Evolutionary conservation across 495 filamentous ascomycete species (phyloP).

Genomic region (Xylaria intraflava): DNA sequence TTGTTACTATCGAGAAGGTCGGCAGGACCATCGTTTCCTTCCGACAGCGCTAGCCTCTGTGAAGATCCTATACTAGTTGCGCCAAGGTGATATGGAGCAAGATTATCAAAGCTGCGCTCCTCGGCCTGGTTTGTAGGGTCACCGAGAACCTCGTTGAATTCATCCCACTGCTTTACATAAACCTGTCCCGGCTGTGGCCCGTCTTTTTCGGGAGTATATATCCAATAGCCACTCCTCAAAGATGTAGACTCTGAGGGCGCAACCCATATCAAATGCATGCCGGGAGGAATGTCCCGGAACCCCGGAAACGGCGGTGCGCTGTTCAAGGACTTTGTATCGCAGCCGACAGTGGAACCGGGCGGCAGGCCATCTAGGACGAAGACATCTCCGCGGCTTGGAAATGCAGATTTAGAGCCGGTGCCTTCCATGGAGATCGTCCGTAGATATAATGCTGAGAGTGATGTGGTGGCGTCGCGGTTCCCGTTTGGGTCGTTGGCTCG

Average conservation of each 20-base stretch:
- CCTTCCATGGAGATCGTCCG: constrained; percentile 14
- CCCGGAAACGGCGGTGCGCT: constrained; percentile 41
- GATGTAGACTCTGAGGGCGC: constrained; percentile 42
- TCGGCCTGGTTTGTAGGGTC: constrained; percentile 32
- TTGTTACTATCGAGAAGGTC: constrained; percentile 13
- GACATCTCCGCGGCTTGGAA: constrained; percentile 34
- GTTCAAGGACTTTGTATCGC: constrained; percentile 38
- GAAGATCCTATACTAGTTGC: constrained; percentile 10
- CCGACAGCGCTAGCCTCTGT: constrained; percentile 4
- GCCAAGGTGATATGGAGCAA: constrained; percentile 33
- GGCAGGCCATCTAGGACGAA: constrained; percentile 39
- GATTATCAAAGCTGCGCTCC: constrained; percentile 27
- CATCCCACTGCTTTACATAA: constrained; percentile 56
- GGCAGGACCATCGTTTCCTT: constrained; percentile 4
- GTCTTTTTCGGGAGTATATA: constrained; percentile 32
- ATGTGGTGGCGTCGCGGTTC: constrained; percentile 1
- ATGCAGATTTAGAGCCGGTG: constrained; percentile 3
- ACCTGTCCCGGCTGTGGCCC: constrained; percentile 26
- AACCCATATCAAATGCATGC: constrained; percentile 53
- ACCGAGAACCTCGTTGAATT: constrained; percentile 41
- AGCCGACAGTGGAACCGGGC: constrained; percentile 36
- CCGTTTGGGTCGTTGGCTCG: constrained; percentile 24
- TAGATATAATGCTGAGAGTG: no score
- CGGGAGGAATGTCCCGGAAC: constrained; percentile 53
- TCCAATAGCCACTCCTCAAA: constrained; percentile 54